Evolutionary conservation across 306 rosid genomes (phyloP).

Genomic region (Ormosia emarginata): DNA sequence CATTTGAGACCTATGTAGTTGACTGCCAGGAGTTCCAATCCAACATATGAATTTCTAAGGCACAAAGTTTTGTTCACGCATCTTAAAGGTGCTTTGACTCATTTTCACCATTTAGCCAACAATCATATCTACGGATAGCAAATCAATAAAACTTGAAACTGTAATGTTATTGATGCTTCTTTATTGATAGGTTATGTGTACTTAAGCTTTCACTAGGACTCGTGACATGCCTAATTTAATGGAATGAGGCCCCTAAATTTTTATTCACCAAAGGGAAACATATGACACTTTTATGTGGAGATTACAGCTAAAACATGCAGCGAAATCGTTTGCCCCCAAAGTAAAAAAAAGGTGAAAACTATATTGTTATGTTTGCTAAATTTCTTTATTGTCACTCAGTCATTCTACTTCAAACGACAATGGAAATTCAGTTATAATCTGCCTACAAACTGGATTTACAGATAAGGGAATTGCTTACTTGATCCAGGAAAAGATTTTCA

Average conservation of each 20-base stretch:
- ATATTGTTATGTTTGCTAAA: background rate
- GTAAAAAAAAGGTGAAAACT: background rate
- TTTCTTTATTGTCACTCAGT: background rate
- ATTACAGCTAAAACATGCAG: background rate
- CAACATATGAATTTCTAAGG: background rate
- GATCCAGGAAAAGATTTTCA: slow-evolving; percentile 69
- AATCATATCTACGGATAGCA: too few relatives aligned
- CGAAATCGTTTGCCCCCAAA: background rate
- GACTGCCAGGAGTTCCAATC: background rate
- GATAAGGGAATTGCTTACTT: slow-evolving; percentile 43
- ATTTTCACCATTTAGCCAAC: background rate
- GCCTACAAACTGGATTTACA: background rate
- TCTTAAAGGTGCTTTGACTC: background rate
- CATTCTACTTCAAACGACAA: background rate
- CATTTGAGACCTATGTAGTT: too few relatives aligned
- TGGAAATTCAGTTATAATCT: background rate
- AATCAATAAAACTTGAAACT: too few relatives aligned
- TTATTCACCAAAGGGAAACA: too few relatives aligned
- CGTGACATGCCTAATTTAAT: too few relatives aligned
- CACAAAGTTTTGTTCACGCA: background rate
- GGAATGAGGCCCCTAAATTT: too few relatives aligned
- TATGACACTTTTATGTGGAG: background rate
- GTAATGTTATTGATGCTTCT: too few relatives aligned
- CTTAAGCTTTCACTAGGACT: too few relatives aligned
- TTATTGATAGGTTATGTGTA: too few relatives aligned